These are phyloP conservation scores for Musa beccarii DNA, from an alignment of 176 grass and related monocot species.

Conservation along the genomic window DNA sequence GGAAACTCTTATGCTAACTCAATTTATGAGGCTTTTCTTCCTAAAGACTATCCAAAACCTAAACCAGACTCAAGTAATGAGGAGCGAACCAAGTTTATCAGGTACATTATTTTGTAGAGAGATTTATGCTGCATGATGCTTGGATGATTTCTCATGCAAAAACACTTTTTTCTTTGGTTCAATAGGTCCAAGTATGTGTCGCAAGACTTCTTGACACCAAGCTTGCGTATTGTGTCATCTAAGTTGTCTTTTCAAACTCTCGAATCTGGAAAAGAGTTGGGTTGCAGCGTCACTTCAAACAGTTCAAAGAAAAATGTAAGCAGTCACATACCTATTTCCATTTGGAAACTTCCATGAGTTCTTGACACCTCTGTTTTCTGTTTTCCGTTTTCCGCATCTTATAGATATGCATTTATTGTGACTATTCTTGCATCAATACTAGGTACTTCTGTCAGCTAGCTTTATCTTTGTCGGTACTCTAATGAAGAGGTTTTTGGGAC, in stretches of 20 bases:
- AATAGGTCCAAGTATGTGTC: slow-evolving; percentile 74
- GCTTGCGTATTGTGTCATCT: slow-evolving; percentile 53
- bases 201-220: slow-evolving; percentile 77
- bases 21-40: slow-evolving; percentile 77
- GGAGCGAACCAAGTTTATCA: slow-evolving; percentile 61
- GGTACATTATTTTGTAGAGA: slow-evolving; percentile 22
- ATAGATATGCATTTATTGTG: neutral
- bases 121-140: neutral
- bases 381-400: neutral
- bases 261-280: slow-evolving; percentile 24
- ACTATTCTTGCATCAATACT: neutral
- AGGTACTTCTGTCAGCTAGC: neutral
- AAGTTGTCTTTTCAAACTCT: slow-evolving; percentile 31
- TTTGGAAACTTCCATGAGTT: neutral
- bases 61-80: slow-evolving; percentile 42
- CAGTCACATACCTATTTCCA: neutral
- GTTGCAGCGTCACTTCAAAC: slow-evolving; percentile 16
- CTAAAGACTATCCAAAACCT: slow-evolving; percentile 50
- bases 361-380: neutral
- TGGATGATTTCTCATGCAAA: slow-evolving; percentile 1
- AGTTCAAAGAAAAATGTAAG: slow-evolving; percentile 57
- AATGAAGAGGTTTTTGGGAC: neutral
- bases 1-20: slow-evolving; percentile 79
- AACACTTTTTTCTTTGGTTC: neutral
- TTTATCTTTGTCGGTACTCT: neutral